phyloP scores from a whole-genome alignment of 371 early-diverging fungal species.

The Mucor saturninus region DNA sequence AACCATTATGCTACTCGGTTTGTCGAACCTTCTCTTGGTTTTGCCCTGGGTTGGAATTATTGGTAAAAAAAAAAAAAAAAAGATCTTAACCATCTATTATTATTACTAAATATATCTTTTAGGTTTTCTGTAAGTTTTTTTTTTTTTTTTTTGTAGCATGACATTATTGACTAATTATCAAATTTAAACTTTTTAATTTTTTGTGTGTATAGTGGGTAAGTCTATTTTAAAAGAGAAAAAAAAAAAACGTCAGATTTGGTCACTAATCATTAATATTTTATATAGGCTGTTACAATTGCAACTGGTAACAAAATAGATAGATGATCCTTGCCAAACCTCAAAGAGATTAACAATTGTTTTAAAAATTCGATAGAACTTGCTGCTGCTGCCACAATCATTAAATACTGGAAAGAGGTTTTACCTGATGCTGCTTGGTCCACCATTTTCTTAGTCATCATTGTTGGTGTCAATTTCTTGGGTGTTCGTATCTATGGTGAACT shows the following conservation, averaged over 20 bases:
- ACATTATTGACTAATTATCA: neutral
- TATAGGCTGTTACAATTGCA: slow-evolving; percentile 42
- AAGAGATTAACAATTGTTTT: too few relatives aligned
- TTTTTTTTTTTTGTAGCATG: neutral
- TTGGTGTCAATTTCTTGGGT: slow-evolving; percentile 62
- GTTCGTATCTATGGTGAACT: slow-evolving; percentile 74
- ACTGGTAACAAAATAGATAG: slow-evolving; percentile 23
- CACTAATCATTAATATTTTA: slow-evolving; percentile 1
- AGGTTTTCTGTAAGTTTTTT: slow-evolving; percentile 46
- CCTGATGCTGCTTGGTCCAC: slow-evolving; percentile 67
- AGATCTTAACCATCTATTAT: neutral
- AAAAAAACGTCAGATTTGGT: neutral
- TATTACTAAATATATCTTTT: slow-evolving; percentile 8
- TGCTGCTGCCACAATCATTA: slow-evolving; percentile 79
- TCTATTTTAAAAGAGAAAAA: neutral
- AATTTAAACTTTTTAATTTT: slow-evolving; percentile 3
- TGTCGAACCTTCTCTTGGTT: slow-evolving; percentile 82
- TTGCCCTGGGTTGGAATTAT: slow-evolving; percentile 74
- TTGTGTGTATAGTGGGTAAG: slow-evolving; percentile 38
- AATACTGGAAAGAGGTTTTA: slow-evolving; percentile 71
- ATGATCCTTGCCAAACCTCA: neutral
- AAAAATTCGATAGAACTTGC: slow-evolving; percentile 61
- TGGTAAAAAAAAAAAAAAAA: slow-evolving; percentile 27
- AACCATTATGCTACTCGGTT: slow-evolving; percentile 84
- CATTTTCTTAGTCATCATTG: slow-evolving; percentile 59